Percentiles rank a stretch among this genome's conserved stretches.
These are phyloP conservation scores for Tetrahymena elliotti DNA, from an alignment of 73 alveolate species.

Conservation along the genomic window DNA sequence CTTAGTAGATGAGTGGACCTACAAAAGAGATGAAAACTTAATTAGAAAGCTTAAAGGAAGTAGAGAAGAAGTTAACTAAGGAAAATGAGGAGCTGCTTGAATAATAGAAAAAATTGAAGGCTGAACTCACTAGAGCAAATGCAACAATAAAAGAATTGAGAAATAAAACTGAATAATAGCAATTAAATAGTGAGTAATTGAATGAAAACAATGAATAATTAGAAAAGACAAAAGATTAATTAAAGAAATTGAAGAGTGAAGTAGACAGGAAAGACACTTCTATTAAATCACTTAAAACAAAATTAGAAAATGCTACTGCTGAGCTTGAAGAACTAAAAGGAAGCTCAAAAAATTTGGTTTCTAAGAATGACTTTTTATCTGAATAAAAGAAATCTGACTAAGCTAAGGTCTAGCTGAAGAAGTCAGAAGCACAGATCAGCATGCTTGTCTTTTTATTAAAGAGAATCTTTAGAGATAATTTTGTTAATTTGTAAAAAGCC, in stretches of 20 bases:
- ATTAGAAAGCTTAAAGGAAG: background rate
- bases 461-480: background rate
- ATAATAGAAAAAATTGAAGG: background rate
- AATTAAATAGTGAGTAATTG: background rate
- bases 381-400: background rate
- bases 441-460: background rate
- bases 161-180: background rate
- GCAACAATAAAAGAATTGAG: background rate
- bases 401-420: background rate
- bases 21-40: background rate
- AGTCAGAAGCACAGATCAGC: background rate
- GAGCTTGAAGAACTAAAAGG: background rate
- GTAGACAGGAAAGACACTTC: background rate
- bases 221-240: background rate
- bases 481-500: background rate
- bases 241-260: background rate
- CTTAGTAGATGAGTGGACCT: background rate
- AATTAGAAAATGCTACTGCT: background rate
- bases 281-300: background rate
- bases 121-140: background rate
- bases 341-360: background rate
- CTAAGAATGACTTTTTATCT: background rate
- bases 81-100: background rate
- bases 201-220: background rate
- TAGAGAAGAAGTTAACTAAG: background rate